These are phyloP conservation scores for Penicillium egyptiacum DNA, from an alignment of 495 filamentous ascomycete genomes.

Conservation along the genomic window DNA sequence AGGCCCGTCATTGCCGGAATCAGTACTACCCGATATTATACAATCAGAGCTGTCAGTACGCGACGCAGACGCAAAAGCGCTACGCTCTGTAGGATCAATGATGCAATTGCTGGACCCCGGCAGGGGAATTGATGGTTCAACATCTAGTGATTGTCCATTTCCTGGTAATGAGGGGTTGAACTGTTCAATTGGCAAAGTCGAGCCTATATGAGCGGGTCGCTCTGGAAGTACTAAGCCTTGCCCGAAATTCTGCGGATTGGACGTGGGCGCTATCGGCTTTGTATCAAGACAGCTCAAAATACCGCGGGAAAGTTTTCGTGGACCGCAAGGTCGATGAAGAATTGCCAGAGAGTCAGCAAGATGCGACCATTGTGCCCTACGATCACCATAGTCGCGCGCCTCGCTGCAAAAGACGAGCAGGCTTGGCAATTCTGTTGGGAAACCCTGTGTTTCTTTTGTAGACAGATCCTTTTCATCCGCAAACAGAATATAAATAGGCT, in stretches of 20 bases:
- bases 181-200: not conserved
- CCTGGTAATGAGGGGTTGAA: not conserved
- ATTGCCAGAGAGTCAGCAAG: conserved; percentile 34
- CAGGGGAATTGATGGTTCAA: not conserved
- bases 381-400: conserved; percentile 15
- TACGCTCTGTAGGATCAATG: not conserved
- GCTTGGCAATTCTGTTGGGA: conserved; percentile 17
- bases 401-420: conserved; percentile 29
- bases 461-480: conserved; percentile 34
- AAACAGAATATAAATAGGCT: conserved; percentile 34
- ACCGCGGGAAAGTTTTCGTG: conserved; percentile 59
- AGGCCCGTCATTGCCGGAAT: not conserved
- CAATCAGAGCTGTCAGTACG: not conserved
- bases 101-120: too few relatives aligned
- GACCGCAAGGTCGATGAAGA: conserved; percentile 53
- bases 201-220: not conserved
- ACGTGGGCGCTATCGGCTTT: not conserved
- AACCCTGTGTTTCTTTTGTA: not conserved
- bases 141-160: not conserved
- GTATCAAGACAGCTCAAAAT: conserved; percentile 32
- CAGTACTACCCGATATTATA: not conserved
- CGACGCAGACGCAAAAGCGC: not conserved
- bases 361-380: conserved; percentile 23
- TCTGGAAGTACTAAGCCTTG: not conserved
- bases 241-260: not conserved